phyloP scores from a whole-genome alignment of 108 stramenopile species.

The Skeletonema marinoi region DNA sequence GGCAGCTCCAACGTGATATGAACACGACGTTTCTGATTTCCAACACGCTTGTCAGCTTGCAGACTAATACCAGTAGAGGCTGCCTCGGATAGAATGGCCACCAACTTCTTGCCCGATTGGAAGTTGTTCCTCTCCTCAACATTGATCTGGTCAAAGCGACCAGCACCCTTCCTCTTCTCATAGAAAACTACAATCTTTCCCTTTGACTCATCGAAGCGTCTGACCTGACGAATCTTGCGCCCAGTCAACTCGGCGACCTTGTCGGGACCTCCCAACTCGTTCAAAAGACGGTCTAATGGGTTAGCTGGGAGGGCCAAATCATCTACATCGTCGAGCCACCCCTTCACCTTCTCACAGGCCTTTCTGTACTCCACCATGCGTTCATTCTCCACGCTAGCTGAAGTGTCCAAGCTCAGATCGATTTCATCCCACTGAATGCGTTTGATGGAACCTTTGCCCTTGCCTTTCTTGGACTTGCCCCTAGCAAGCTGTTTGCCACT shows the following conservation, averaged over 20 bases:
- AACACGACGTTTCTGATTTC: constrained; percentile 51
- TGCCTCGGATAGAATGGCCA: constrained; percentile 81
- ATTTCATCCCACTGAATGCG: constrained; percentile 6
- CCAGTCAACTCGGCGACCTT: constrained; percentile 67
- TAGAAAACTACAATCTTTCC: constrained; percentile 29
- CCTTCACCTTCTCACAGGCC: constrained; percentile 7
- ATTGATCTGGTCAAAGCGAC: constrained; percentile 57
- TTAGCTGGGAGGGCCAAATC: constrained; percentile 31
- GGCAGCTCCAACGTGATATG: constrained; percentile 84
- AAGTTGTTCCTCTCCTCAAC: constrained; percentile 68
- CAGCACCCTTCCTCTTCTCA: constrained; percentile 44
- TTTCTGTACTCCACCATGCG: constrained; percentile 9
- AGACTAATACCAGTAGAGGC: constrained; percentile 71
- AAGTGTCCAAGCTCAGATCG: neutral
- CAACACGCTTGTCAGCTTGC: constrained; percentile 48
- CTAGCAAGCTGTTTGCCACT: neutral
- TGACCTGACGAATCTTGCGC: constrained; percentile 34
- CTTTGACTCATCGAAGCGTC: constrained; percentile 5
- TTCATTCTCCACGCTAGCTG: constrained; percentile 1
- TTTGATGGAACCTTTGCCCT: constrained; percentile 1
- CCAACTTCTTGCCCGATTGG: constrained; percentile 59
- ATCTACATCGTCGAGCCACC: constrained; percentile 12
- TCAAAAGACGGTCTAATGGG: constrained; percentile 51
- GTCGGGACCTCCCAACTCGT: constrained; percentile 50
- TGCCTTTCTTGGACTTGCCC: neutral